phyloP scores from a whole-genome alignment of 1,284 basidiomycete species.

The Tylopilus sp. region DNA sequence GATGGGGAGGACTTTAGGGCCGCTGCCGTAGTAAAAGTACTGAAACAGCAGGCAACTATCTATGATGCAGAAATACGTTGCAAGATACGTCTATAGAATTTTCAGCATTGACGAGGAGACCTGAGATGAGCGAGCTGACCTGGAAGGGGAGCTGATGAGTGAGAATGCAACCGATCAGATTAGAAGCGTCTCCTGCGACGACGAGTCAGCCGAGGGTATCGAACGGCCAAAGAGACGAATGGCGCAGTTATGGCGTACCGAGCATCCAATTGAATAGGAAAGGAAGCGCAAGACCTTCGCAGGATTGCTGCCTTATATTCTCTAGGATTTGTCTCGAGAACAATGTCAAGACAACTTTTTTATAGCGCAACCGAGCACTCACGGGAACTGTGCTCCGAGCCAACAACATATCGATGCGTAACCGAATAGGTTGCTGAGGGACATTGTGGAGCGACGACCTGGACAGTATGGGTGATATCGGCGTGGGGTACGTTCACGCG shows the following conservation, averaged over 20 bases:
- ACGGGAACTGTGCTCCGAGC: conserved; percentile 91
- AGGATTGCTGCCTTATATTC: conserved; percentile 70
- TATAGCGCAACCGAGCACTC: conserved; percentile 36
- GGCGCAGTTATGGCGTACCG: conserved; percentile 46
- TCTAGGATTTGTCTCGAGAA: conserved; percentile 68
- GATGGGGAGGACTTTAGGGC: conserved; percentile 34
- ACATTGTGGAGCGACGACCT: background rate
- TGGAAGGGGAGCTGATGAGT: conserved; percentile 94
- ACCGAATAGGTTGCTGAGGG: conserved; percentile 56
- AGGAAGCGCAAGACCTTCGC: conserved; percentile 82
- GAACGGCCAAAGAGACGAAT: background rate
- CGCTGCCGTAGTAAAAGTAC: conserved; percentile 67
- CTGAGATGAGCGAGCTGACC: conserved; percentile 41
- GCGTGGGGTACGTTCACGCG: conserved; percentile 17
- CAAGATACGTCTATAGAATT: conserved; percentile 70
- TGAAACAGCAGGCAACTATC: conserved; percentile 72
- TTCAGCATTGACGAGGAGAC: background rate
- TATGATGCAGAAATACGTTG: conserved; percentile 79
- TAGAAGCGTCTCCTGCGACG: conserved; percentile 75
- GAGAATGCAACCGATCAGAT: conserved; percentile 83
- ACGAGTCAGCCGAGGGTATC: conserved; percentile 6
- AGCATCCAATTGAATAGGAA: conserved; percentile 88
- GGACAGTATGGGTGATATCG: conserved; percentile 2
- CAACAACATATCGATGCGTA: conserved; percentile 80
- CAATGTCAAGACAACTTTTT: conserved; percentile 11